Base-by-base conservation (phyloP, 1,284 basidiomycete species). In the Butyriboletus appendiculatus region DNA sequence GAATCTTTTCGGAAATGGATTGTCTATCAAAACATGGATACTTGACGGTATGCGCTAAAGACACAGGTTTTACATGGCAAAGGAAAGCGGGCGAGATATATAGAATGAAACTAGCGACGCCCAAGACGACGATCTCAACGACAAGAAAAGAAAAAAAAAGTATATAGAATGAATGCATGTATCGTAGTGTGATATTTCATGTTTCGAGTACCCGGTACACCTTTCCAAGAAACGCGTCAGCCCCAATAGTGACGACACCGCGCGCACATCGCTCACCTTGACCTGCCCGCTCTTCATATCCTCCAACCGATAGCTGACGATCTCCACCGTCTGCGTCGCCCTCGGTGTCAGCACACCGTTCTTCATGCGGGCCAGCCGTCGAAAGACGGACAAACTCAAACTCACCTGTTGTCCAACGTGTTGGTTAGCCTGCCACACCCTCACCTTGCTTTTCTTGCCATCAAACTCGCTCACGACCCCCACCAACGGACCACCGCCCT, bases 251-350 rank as follows among this genome's bases (percentile, higher is more conserved):
- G 5, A n/a, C 14, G 6, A 8, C 5, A n/a, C 7, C 9, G 7
- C 15, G 5, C 8, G 7, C 28, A 16, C 16, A 16, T 34, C 9
- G 38, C 54, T 28, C 56, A 92, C 90, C 81, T 90, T 87, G 40
- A 94, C 80, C 43, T 77, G 75, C 12, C 94, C 94, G 62, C 82
- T 88, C 77, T 94, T 96, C 62, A 96, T 69, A 76, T 96, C 94
- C 48, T 96, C 94, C 64, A 95, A 73, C 49, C 90, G 81, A 73
- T 96, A 94, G 61, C 88, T 94, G 26, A 84, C 86, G 49, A 81
- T 81, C 65, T 95, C 94, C 28, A 93, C 85, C 53, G 82, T 85
- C 82, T 87, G 58, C 53, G 57, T 59, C 59, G 60, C 64, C 55
- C 59, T 56, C 50, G 58, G 56, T 53, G 50, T 46, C 33, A 61